Conservation (phyloP, 192 early-diverging fungal genomes). For the Martensiomyces pterosporus region DNA sequence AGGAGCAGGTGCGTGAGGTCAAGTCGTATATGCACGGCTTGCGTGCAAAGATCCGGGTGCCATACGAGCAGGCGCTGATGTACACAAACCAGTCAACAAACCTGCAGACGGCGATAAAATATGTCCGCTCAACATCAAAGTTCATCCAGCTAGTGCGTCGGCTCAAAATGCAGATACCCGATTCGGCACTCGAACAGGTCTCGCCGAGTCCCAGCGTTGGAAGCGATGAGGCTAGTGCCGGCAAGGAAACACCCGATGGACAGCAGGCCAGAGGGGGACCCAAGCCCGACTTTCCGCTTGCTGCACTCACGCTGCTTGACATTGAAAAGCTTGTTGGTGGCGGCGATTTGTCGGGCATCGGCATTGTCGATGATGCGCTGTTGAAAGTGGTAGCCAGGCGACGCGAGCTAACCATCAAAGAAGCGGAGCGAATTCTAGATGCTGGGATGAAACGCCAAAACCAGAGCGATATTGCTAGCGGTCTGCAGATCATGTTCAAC, state of each 20-base stretch:
- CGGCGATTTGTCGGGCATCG: slow-evolving; percentile 16
- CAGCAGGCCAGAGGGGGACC: no score
- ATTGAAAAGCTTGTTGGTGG: slow-evolving; percentile 15
- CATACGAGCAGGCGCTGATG: slow-evolving; percentile 25
- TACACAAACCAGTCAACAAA: slow-evolving; percentile 21
- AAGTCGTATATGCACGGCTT: slow-evolving; percentile 28
- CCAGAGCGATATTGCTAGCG: slow-evolving; percentile 23
- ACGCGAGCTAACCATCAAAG: slow-evolving; percentile 4
- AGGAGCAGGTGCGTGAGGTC: slow-evolving; percentile 40
- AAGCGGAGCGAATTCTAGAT: slow-evolving; percentile 19
- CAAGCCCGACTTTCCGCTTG: slow-evolving; percentile 23
- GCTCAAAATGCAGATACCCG: slow-evolving; percentile 22
- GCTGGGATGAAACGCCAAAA: slow-evolving; percentile 21
- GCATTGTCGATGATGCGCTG: slow-evolving; percentile 19
- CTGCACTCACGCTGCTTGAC: slow-evolving; percentile 35
- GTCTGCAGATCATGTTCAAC: slow-evolving; percentile 26
- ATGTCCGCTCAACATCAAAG: slow-evolving; percentile 12
- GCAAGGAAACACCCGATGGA: background rate
- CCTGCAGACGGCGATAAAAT: slow-evolving; percentile 21
- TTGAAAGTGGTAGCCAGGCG: slow-evolving; percentile 1
- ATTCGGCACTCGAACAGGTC: background rate
- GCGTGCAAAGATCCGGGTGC: slow-evolving; percentile 33
- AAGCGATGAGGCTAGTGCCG: background rate
- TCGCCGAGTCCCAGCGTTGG: no score
- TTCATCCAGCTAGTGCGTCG: slow-evolving; percentile 33